Base-by-base conservation (phyloP, 495 filamentous ascomycete species). In the Delitschia confertaspora region DNA sequence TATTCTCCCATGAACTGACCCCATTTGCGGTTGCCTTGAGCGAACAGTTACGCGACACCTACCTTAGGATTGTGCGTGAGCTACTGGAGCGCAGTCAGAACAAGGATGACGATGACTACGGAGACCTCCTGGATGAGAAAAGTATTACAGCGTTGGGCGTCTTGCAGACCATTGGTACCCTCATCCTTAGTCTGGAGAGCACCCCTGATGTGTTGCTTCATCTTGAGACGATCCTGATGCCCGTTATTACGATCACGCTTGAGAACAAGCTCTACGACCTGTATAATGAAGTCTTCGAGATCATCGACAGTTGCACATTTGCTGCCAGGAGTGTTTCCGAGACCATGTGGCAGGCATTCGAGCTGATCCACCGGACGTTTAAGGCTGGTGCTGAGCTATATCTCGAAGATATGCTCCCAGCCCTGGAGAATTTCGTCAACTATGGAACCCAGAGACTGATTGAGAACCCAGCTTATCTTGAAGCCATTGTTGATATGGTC, bases 231-330 rank as follows among this genome's bases (percentile, higher is more conserved):
- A 83, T 96, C 23, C 67, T 98, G 46, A 93, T 95, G 84, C 91
- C 91, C 11, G 89, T 98, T 36, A 95, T 98, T 55, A 80, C 79
- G 42, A 83, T 95, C 46, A 98, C 91, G 1, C 70, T 98, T 33
- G 87, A 95, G 66, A 95, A 96, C 68, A 96, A 95, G 66, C 77
- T 98, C 8, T 95, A 91, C 55, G 83, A 98, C 65, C 68, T 98
- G 1, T 96, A 93, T 64, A 96, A 95, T 58, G 91, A 98, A 57
- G 76, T 95, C 9, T 98, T 98, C 57, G 91, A 98, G 64, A 98
- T 98, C 55, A 93, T 98, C 55, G 91, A 98, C 61, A 93, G 85
- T 71, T 98, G 93, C 67, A 98, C 93, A n/a, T 98, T 96, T 59
- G 82, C 91, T 11, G 88, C 91, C 25, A 98, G 96, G 68, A 73